Evolutionary conservation across 1,139 yeast species (phyloP).

Genomic region (Diutina pseudorugosa): DNA sequence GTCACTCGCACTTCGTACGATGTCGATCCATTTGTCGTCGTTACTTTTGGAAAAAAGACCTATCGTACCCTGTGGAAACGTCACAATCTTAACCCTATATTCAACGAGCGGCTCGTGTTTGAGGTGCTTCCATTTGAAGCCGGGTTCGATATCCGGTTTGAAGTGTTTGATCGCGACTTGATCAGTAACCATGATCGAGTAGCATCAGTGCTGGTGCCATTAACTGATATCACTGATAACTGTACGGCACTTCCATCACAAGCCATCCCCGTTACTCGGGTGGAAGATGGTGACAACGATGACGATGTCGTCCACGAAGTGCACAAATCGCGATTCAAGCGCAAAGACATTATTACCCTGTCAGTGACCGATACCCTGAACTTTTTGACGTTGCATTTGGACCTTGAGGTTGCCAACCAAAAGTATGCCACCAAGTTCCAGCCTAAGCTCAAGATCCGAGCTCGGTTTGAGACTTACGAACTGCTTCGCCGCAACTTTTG

Average conservation of each 20-base stretch:
- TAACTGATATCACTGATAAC: slow-evolving; percentile 32
- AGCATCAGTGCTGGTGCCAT: slow-evolving; percentile 46
- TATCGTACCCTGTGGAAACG: slow-evolving; percentile 79
- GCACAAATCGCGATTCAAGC: slow-evolving; percentile 16
- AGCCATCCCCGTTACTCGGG: background rate
- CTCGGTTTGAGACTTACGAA: slow-evolving; percentile 58
- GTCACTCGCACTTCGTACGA: slow-evolving; percentile 66
- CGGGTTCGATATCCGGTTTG: slow-evolving; percentile 53
- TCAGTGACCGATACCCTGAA: slow-evolving; percentile 28
- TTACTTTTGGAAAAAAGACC: slow-evolving; percentile 81
- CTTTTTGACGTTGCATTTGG: slow-evolving; percentile 29
- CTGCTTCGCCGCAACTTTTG: slow-evolving; percentile 59
- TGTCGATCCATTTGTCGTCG: slow-evolving; percentile 94
- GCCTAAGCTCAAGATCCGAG: slow-evolving; percentile 49
- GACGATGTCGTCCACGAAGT: slow-evolving; percentile 19
- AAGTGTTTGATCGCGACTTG: slow-evolving; percentile 74
- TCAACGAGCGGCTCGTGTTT: slow-evolving; percentile 69
- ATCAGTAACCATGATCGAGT: slow-evolving; percentile 76
- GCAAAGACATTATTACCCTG: slow-evolving; percentile 16
- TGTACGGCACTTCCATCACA: slow-evolving; percentile 10
- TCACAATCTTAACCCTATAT: slow-evolving; percentile 75
- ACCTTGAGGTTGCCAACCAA: slow-evolving; percentile 20
- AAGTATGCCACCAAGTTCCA: slow-evolving; percentile 25
- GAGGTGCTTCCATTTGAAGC: slow-evolving; percentile 61
- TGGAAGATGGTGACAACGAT: slow-evolving; percentile 12